Base-by-base conservation (phyloP, 768 basidiomycete species). In the Leccinum arenicola region DNA sequence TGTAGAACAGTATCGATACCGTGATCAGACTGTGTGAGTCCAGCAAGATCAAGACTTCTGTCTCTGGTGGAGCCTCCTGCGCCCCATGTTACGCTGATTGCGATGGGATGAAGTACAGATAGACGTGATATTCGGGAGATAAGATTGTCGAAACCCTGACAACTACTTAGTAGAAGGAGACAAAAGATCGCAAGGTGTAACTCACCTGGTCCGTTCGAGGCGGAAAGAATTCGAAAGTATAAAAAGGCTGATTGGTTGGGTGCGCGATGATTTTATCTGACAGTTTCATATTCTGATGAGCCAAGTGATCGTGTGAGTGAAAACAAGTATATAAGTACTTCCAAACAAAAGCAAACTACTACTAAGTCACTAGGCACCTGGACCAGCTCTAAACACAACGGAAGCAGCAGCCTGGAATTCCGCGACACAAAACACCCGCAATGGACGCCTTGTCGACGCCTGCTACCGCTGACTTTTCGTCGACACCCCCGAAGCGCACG, bases 191-290 rank as follows among this genome's bases (percentile, higher is more conserved):
- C n/a, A 45, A 12, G 52, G 52, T 25, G 54, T 40, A 54, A 57
- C 62, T 43, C 19, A 89, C 91, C 82, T 92, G 88, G 73, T 93
- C 89, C 51, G 96, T 98, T 59, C 93, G 84, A 12, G 96, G 96
- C 14, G 96, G 96, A 70, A 98, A 98, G 82, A 97, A 97, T 73
- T 98, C 96, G 73, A 96, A 93, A 0, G 91, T 93, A 70, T 86
- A 97, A 75, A 92, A 96, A 0, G 93, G 91, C n/a, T 68, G 76
- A 2, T 72, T 57, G 9, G 78, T 66, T 25, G 72, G 60, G 49
- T 80, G 77, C 4, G 73, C 61, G 3, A 75, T 68, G 59, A 97
- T 84, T 68, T 88, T 88, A 61, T 90, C 84, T 2, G 81, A 79
- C 53, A 96, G 70, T 75, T 89, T 93, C 90, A 92, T 52, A 17